Base-by-base conservation (phyloP, 2,329 filamentous ascomycete genomes). In the Colletotrichum higginsianum region DNA sequence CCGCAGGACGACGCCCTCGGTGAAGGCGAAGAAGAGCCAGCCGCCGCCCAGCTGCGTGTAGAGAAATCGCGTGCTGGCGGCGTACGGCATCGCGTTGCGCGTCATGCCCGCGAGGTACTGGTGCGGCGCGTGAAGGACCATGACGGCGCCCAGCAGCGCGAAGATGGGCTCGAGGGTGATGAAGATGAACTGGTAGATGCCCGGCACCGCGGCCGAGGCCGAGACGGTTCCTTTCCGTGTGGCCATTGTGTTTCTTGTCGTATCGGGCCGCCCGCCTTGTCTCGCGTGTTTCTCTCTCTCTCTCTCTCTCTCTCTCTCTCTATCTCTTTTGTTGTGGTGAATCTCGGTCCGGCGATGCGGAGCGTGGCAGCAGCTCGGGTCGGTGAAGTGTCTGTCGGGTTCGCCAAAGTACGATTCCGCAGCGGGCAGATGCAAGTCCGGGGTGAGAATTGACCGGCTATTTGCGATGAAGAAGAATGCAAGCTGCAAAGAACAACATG, bases 11-110 rank as follows among this genome's bases (percentile, higher is more conserved):
- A 83, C 76, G 46, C 77, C 80, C 73, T 80, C 78, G 74, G 78
- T 77, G 74, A 83, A 82, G 63, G 81, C 81, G 67, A 83, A 81
- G 73, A 78, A 76, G 18, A 83, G 75, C 79, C 79, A 81, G 9
- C 67, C 74, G 53, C 79, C 77, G 47, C 73, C 78, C 26, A 81
- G 70, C 66, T 79, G 75, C 5, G 78, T 80, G 75, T 78, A 80
- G 50, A 81, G 74, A 67, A 79, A 80, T 3, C 75, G 73, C 26
- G 78, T 76, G 55, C 67, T 69, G 8, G 68, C 18, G 12, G 64
- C 46, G 69, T 76, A 76, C 62, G 67, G 15, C 23, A 64, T 52
- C 13, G 72, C 16, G 55, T 75, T 69, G 49, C 79, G 79, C 26
- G 77, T 80, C 75, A 83, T 77, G 40, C 72, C 74, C 38, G 75